A percentile compares a stretch with the other conserved stretches of the same genome.
Conservation (phyloP, 2,329 filamentous ascomycete genomes). For the Teratosphaeria gauchensis region DNA sequence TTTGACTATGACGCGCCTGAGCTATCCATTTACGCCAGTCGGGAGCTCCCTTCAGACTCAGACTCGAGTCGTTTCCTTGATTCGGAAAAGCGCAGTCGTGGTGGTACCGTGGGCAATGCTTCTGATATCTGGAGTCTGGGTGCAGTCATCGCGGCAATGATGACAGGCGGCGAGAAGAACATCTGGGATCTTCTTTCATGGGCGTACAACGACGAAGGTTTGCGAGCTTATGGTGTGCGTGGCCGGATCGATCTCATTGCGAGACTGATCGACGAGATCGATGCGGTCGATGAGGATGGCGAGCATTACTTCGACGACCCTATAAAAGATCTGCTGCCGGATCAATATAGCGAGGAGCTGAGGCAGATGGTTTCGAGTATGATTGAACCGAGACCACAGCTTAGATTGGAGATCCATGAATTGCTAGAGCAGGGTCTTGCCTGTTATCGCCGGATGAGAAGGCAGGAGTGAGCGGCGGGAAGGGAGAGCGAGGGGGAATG, state of each 20-base stretch:
- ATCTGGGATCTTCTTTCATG: neutral
- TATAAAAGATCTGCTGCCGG: neutral
- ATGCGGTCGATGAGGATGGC: neutral
- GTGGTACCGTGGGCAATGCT: neutral
- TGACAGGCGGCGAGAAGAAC: neutral
- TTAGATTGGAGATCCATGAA: neutral
- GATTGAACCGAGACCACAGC: neutral
- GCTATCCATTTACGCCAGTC: neutral
- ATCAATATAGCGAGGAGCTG: neutral
- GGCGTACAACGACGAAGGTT: neutral
- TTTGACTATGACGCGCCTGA: constrained; percentile 1
- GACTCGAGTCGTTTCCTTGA: neutral
- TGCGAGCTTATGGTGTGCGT: neutral
- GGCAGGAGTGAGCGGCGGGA: neutral
- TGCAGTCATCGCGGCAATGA: constrained; percentile 1
- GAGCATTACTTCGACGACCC: neutral
- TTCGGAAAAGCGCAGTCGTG: neutral
- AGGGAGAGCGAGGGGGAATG: neutral
- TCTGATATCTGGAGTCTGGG: constrained; percentile 1
- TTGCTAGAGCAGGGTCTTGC: neutral
- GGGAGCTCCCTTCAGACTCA: neutral
- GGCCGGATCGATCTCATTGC: neutral
- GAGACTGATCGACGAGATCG: neutral
- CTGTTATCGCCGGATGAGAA: neutral
- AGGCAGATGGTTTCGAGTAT: neutral